Evolutionary conservation across 768 basidiomycete genomes (phyloP), one percentile per base, ranked within the genome.

Genomic region (Pleurotus salmoneostramineus): DNA sequence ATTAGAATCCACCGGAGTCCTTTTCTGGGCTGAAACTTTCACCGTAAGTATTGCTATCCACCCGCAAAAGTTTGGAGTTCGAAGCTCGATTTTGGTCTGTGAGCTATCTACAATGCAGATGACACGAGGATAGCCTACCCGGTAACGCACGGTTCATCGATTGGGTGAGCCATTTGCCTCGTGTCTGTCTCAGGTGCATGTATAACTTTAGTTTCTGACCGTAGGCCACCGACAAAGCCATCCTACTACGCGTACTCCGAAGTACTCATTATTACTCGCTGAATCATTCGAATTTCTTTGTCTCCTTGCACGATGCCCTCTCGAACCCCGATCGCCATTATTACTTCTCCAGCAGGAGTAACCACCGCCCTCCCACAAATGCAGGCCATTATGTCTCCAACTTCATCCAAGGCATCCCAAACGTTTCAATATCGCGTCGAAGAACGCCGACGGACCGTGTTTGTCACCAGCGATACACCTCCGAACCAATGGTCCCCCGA

Each of bases 391-490:
- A 35, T 57, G 35, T 51, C 62, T 33, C 49, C 61, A 14, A 57
- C 56, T 44, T 35, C 68, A 8, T 63, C 71, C 11, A 74, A 70
- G 58, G 62, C 65, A 42, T 63, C 68, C 27, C 58, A 63, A n/a
- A 63, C 74, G 1, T 68, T 77, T 42, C 72, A 71, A 56, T 79
- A 78, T 62, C 77, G 78, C 45, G 77, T 80, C 57, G 79, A 79
- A 61, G 77, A 80, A 60, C 72, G 77, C 14, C 74, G 74, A 56
- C 72, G 77, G 49, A 80, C 79, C 4, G 67, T 80, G 44, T 78
- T 77, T 60, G 72, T 80, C 14, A 71, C 75, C 14, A 76, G 76
- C 12, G 77, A 79, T 61, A 66, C 72, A 34, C 70, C 73, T 31
- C 78, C 76, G 0, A 67, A 74, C 32, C 71, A 80, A 56, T 79